Conservation (phyloP, 192 early-diverging fungal species). For the Radiomyces spectabilis region DNA sequence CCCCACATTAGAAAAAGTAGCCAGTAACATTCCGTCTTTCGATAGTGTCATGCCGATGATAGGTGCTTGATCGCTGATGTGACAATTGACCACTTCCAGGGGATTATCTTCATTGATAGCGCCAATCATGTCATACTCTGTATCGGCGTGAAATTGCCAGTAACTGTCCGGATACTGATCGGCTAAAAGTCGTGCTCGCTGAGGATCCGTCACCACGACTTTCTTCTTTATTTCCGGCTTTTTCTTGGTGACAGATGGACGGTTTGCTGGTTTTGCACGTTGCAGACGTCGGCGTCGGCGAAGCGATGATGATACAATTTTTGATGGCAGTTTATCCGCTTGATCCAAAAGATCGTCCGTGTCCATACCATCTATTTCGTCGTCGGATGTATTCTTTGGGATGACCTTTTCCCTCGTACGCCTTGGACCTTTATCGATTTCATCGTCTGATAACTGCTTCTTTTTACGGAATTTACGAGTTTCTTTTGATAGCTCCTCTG, state of each 20-base stretch:
- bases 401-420: neutral
- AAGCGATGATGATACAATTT: too few species aligned
- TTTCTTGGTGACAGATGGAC: neutral
- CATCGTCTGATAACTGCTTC: slow-evolving; percentile 2
- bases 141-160: slow-evolving; percentile 47
- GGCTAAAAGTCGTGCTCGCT: slow-evolving; percentile 38
- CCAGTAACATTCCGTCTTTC: slow-evolving; percentile 78
- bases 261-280: neutral
- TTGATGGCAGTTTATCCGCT: slow-evolving; percentile 1
- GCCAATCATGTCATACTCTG: slow-evolving; percentile 43
- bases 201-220: slow-evolving; percentile 17
- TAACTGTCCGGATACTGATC: slow-evolving; percentile 54
- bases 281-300: neutral
- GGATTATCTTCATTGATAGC: slow-evolving; percentile 66
- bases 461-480: slow-evolving; percentile 24
- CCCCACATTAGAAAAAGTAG: slow-evolving; percentile 77
- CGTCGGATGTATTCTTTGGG: neutral
- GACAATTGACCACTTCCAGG: slow-evolving; percentile 50
- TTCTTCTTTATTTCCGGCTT: slow-evolving; percentile 1
- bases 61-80: slow-evolving; percentile 71
- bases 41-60: slow-evolving; percentile 83
- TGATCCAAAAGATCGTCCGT: slow-evolving; percentile 21
- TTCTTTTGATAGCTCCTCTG: slow-evolving; percentile 9
- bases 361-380: slow-evolving; percentile 10
- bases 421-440: neutral